Percentiles rank a stretch among this genome's conserved stretches.
Evolutionary conservation across 257 asterid genomes (phyloP).

Genomic region (Anisodus acutangulus): DNA sequence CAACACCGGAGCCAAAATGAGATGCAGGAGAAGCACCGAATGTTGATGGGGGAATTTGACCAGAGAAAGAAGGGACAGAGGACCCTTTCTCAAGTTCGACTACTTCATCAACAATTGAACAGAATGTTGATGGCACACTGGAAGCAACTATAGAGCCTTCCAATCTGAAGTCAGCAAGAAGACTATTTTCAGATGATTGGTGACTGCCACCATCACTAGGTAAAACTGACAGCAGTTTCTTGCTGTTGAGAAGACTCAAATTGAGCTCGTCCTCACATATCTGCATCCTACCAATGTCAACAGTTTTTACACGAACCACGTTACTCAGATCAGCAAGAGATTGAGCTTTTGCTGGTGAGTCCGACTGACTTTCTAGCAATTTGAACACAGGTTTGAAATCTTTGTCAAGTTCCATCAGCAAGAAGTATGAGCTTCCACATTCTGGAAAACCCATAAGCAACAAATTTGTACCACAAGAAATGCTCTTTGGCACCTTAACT

Average conservation of each 20-base stretch:
- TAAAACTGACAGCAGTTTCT: slow-evolving; percentile 52
- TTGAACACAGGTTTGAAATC: slow-evolving; percentile 88
- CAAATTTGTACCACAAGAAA: slow-evolving; percentile 69
- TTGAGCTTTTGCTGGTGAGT: slow-evolving; percentile 66
- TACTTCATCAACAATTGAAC: slow-evolving; percentile 89
- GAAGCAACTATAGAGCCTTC: slow-evolving; percentile 60
- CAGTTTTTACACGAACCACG: slow-evolving; percentile 62
- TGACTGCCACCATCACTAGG: slow-evolving; percentile 43
- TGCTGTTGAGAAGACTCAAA: slow-evolving; percentile 75
- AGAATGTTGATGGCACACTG: slow-evolving; percentile 56
- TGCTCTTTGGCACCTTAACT: slow-evolving; percentile 74
- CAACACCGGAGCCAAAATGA: slow-evolving; percentile 57
- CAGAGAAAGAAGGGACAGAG: slow-evolving; percentile 43
- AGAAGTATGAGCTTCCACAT: slow-evolving; percentile 82
- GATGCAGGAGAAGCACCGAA: slow-evolving; percentile 58
- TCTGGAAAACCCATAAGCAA: slow-evolving; percentile 96
- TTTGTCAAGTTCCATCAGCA: slow-evolving; percentile 90
- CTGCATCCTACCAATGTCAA: slow-evolving; percentile 80
- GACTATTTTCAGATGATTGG: slow-evolving; percentile 56
- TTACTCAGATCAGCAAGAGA: slow-evolving; percentile 65
- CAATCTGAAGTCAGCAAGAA: slow-evolving; percentile 49
- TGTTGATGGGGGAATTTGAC: slow-evolving; percentile 54
- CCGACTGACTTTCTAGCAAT: slow-evolving; percentile 78
- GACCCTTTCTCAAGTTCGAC: slow-evolving; percentile 95
- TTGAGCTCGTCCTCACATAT: slow-evolving; percentile 78